Evolutionary conservation across 306 rosid species (phyloP).

Genomic region (Rosa lucieae): DNA sequence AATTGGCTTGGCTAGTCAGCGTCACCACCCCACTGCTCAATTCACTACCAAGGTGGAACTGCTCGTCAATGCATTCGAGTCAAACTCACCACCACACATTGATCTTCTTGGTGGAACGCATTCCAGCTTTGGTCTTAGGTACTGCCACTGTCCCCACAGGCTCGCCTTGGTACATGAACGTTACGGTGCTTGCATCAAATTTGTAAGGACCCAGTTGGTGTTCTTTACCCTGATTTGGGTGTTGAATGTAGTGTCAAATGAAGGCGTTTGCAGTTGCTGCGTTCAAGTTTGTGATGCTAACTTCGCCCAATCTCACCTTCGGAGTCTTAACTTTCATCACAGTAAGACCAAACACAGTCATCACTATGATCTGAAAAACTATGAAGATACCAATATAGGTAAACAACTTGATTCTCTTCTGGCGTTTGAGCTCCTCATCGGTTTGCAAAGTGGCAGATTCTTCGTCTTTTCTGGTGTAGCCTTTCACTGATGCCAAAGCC

Average conservation of each 20-base stretch:
- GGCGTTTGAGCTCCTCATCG: background rate
- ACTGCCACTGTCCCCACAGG: background rate
- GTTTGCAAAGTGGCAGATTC: background rate
- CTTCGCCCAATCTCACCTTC: background rate
- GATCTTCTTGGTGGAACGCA: too few relatives aligned
- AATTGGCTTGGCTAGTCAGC: too few relatives aligned
- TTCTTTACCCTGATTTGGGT: background rate
- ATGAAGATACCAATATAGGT: background rate
- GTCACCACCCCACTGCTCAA: too few relatives aligned
- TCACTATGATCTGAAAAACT: background rate
- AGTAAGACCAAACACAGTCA: background rate
- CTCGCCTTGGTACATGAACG: background rate
- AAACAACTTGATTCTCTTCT: background rate
- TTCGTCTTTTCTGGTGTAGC: constrained; percentile 2
- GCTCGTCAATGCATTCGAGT: too few relatives aligned
- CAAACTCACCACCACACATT: too few relatives aligned
- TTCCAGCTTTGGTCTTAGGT: background rate
- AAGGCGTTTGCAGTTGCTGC: background rate
- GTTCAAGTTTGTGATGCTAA: background rate
- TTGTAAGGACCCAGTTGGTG: background rate
- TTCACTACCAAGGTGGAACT: too few relatives aligned
- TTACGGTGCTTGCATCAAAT: background rate
- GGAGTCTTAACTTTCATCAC: background rate
- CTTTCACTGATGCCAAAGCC: background rate
- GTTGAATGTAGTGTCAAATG: background rate